phyloP scores from a whole-genome alignment of 257 asterid genomes.

The Solanum chiquidenum region DNA sequence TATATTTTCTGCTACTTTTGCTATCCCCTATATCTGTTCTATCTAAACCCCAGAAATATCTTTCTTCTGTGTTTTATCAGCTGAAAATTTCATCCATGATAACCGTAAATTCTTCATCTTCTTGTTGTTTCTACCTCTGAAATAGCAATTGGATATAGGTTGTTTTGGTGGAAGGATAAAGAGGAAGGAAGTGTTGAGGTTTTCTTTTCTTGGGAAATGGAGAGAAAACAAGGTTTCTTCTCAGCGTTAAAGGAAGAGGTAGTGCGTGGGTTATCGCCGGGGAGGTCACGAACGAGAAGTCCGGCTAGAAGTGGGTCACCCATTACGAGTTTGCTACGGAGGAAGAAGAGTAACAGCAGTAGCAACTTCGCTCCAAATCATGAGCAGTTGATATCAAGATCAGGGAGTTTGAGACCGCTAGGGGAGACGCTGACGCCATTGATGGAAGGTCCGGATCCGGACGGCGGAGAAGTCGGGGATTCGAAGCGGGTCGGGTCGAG shows the following conservation, averaged over 20 bases:
- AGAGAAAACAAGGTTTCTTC: slow-evolving; percentile 80
- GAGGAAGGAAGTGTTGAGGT: neutral
- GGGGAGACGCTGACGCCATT: slow-evolving; percentile 64
- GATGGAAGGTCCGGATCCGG: slow-evolving; percentile 78
- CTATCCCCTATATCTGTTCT: neutral
- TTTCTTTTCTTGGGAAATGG: slow-evolving; percentile 27
- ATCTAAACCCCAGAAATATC: too few relatives aligned
- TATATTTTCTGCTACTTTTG: neutral
- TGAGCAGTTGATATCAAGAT: slow-evolving; percentile 41
- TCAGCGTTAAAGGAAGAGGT: slow-evolving; percentile 83
- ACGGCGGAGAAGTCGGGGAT: slow-evolving; percentile 46
- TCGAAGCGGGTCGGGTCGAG: slow-evolving; percentile 57
- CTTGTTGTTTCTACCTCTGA: neutral
- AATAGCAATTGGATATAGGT: neutral
- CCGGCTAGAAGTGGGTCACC: slow-evolving; percentile 71
- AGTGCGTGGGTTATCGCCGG: slow-evolving; percentile 81
- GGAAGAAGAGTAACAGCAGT: slow-evolving; percentile 31
- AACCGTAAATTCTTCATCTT: neutral
- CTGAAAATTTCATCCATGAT: neutral
- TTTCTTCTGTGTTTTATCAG: neutral
- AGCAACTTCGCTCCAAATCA: slow-evolving; percentile 2
- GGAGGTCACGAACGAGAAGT: slow-evolving; percentile 66
- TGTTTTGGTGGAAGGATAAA: neutral
- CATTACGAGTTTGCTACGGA: slow-evolving; percentile 45
- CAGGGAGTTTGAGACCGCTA: slow-evolving; percentile 62